These are phyloP conservation scores for Erythrophleum ivorense DNA, from an alignment of 331 rosid species.

Conservation along the genomic window DNA sequence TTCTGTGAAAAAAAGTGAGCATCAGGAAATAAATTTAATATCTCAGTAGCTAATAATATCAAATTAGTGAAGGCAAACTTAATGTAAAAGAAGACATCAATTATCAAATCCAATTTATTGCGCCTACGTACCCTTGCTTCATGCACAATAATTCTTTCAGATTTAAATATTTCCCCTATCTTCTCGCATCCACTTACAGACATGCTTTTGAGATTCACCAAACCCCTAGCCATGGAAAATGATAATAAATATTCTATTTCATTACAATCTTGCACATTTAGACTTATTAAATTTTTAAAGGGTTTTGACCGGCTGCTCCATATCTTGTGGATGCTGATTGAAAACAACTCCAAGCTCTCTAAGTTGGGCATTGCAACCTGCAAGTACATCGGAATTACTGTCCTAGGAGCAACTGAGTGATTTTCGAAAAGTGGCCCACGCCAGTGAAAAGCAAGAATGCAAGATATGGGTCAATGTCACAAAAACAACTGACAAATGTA, in stretches of 20 bases:
- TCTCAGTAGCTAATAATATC: no score
- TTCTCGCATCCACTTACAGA: neutral
- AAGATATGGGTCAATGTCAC: neutral
- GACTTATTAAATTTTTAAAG: conserved; percentile 8
- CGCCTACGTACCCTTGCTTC: conserved; percentile 4
- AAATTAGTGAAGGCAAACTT: neutral
- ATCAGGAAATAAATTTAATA: no score
- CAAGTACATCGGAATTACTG: neutral
- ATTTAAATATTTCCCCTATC: neutral
- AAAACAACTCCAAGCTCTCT: conserved; percentile 25
- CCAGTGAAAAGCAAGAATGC: no score
- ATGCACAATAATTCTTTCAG: neutral
- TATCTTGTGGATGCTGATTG: neutral
- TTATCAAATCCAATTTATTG: neutral
- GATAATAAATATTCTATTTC: conserved; percentile 16
- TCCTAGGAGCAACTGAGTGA: neutral
- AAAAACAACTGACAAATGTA: neutral
- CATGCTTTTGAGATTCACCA: conserved; percentile 25
- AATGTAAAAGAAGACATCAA: neutral
- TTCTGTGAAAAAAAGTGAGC: neutral
- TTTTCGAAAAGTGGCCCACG: neutral
- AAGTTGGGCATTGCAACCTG: conserved; percentile 33
- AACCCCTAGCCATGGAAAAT: conserved; percentile 13
- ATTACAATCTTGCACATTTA: neutral
- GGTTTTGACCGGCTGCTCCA: neutral